Percentiles rank a stretch among this genome's conserved stretches.
Conservation (phyloP, 192 early-diverging fungal species). For the Coemansia aciculifera region DNA sequence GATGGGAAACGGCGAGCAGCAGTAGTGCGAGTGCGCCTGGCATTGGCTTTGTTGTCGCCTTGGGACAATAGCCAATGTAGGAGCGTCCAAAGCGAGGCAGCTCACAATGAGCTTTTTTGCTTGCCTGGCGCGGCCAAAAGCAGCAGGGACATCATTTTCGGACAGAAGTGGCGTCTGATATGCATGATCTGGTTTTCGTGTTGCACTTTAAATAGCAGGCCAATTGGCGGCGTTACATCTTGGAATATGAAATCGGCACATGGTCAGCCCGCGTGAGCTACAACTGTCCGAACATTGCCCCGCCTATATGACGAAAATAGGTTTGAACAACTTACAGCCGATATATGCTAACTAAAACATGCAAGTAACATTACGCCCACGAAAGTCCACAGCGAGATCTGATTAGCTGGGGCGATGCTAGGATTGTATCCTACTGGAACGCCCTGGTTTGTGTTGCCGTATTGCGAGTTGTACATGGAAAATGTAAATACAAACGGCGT, state of each 20-base stretch:
- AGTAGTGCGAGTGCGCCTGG: slow-evolving; percentile 1
- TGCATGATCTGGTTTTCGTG: slow-evolving; percentile 2
- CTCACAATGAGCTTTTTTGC: slow-evolving; percentile 1
- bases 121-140: not conserved
- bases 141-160: not conserved
- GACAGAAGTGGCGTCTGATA: not conserved
- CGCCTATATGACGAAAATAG: not conserved
- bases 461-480: slow-evolving; percentile 50
- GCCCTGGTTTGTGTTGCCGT: slow-evolving; percentile 44
- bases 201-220: not conserved
- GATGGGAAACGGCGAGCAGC: slow-evolving; percentile 17
- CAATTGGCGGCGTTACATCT: not conserved
- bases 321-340: not conserved
- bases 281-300: not conserved
- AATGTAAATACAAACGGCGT: slow-evolving; percentile 35
- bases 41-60: slow-evolving; percentile 6
- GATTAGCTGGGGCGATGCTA: slow-evolving; percentile 12
- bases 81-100: not conserved
- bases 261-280: not conserved
- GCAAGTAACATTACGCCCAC: not conserved
- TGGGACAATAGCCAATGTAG: not conserved
- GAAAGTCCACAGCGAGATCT: not conserved
- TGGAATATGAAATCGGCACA: not conserved
- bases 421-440: slow-evolving; percentile 50
- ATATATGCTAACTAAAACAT: not conserved